Conservation (phyloP, 441 rosid species). For the Aleurites moluccanus region DNA sequence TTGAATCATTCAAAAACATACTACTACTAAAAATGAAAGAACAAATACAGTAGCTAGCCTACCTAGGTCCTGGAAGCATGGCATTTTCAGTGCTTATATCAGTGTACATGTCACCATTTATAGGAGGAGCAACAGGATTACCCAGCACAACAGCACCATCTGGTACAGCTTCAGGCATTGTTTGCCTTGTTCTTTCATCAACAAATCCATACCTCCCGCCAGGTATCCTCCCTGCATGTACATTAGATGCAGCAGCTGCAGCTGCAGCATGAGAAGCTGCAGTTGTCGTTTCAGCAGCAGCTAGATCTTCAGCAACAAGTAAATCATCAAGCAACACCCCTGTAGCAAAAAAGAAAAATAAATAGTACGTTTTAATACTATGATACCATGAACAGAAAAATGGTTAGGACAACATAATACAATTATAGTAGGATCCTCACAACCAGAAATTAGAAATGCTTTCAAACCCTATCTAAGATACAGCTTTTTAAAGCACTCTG, state of each 20-base stretch:
- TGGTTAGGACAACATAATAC: not conserved
- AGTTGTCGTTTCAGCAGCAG: constrained; percentile 85
- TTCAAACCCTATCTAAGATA: not conserved
- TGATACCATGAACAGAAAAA: constrained; percentile 3
- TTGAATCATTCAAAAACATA: constrained; percentile 10
- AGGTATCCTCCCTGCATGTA: constrained; percentile 51
- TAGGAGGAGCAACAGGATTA: constrained; percentile 91
- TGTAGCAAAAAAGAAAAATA: constrained; percentile 28
- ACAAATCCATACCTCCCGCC: constrained; percentile 80
- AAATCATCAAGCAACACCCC: constrained; percentile 98
- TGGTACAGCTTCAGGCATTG: constrained; percentile 55
- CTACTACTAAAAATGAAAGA: constrained; percentile 4
- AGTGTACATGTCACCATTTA: constrained; percentile 86
- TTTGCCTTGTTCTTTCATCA: constrained; percentile 76
- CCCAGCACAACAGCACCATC: constrained; percentile 95
- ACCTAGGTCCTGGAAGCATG: constrained; percentile 76
- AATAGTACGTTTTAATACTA: constrained; percentile 15
- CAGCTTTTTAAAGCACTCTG: not conserved
- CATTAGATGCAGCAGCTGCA: constrained; percentile 72
- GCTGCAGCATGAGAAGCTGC: constrained; percentile 96
- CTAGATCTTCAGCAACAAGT: constrained; percentile 93
- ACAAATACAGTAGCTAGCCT: constrained; percentile 24
- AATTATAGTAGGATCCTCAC: not conserved
- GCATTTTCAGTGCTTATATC: constrained; percentile 97
- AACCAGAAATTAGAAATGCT: constrained; percentile 3